Percentiles rank a stretch among this genome's conserved stretches.
These are phyloP conservation scores for Colletotrichum limetticola DNA, from an alignment of 2,329 filamentous ascomycete species.

Conservation along the genomic window DNA sequence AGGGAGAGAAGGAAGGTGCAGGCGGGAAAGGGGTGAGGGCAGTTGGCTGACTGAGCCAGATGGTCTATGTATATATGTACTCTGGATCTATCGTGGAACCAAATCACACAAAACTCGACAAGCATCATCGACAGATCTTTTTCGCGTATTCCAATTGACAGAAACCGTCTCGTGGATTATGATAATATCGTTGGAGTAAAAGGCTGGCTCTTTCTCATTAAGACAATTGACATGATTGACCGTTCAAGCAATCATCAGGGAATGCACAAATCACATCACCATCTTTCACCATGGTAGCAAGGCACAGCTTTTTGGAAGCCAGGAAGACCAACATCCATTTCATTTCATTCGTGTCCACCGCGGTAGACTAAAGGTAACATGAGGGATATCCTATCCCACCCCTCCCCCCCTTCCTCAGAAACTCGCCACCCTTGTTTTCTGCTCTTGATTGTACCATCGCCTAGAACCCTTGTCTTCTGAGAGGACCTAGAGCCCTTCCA, in stretches of 20 bases:
- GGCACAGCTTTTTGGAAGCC: not conserved
- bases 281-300: not conserved
- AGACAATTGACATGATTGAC: too few relatives aligned
- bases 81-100: not conserved
- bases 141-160: too few relatives aligned
- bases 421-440: constrained; percentile 7
- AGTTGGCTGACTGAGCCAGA: not conserved
- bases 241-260: too few relatives aligned
- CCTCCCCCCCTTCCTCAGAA: not conserved
- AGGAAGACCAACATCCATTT: constrained; percentile 33
- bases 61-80: not conserved
- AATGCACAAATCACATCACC: not conserved
- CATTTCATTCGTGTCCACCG: constrained; percentile 36
- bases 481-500: not conserved
- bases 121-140: not conserved
- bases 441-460: constrained; percentile 1
- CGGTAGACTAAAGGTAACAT: constrained; percentile 12
- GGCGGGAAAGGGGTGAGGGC: not conserved
- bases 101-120: not conserved
- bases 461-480: not conserved
- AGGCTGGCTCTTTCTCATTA: not conserved
- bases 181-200: too few relatives aligned
- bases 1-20: too few relatives aligned
- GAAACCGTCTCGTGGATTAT: too few relatives aligned
- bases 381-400: not conserved